phyloP scores from a whole-genome alignment of 2,329 filamentous ascomycete genomes.

The Lomentospora prolificans region DNA sequence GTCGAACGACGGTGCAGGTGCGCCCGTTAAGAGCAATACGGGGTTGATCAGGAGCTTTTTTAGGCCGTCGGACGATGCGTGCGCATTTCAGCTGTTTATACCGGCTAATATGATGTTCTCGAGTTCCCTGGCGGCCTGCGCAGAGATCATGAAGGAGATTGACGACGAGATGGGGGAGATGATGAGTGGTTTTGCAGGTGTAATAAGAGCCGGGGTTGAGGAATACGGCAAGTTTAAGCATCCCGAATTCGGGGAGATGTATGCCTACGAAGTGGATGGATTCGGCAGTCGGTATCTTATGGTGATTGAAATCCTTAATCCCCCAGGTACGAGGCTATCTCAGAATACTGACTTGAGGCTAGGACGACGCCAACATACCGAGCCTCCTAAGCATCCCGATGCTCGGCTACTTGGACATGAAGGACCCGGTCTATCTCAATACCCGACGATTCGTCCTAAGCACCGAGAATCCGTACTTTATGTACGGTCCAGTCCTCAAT shows the following conservation, averaged over 20 bases:
- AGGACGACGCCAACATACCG: constrained; percentile 54
- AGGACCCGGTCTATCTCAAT: constrained; percentile 57
- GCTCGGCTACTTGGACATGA: constrained; percentile 46
- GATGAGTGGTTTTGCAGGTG: constrained; percentile 47
- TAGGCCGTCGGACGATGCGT: constrained; percentile 83
- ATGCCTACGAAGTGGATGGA: constrained; percentile 61
- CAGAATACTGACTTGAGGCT: constrained; percentile 14
- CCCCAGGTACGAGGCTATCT: no score
- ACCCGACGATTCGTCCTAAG: constrained; percentile 67
- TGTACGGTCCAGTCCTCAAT: constrained; percentile 41
- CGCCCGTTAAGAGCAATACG: constrained; percentile 67
- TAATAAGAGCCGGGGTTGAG: constrained; percentile 56
- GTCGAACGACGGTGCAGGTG: constrained; percentile 66
- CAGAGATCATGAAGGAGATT: constrained; percentile 33
- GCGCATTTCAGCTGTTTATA: constrained; percentile 76
- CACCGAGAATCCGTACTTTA: constrained; percentile 64
- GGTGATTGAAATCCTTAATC: constrained; percentile 21
- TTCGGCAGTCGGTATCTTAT: constrained; percentile 52
- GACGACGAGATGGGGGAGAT: constrained; percentile 40
- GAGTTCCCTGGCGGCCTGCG: constrained; percentile 43
- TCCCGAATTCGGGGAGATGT: constrained; percentile 52
- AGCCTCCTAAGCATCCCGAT: constrained; percentile 52
- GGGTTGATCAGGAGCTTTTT: constrained; percentile 81
- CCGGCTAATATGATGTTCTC: constrained; percentile 82
- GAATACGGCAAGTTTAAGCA: constrained; percentile 57